These are phyloP conservation scores for Agaricus subrufescens DNA, from an alignment of 768 basidiomycete genomes.

Conservation along the genomic window DNA sequence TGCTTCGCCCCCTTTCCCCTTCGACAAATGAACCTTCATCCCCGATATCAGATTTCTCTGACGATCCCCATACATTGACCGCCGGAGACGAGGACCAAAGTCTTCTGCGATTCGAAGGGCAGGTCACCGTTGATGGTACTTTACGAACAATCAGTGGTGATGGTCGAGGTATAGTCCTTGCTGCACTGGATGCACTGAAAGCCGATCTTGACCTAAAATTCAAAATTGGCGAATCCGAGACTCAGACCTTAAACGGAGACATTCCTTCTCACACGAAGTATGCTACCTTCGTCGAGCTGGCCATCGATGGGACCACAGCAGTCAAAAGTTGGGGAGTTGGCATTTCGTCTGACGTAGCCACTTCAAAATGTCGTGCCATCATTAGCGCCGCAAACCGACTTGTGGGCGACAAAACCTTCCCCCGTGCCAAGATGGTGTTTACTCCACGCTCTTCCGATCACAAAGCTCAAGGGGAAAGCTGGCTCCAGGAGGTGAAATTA, in stretches of 20 bases:
- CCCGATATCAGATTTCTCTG: constrained; percentile 43
- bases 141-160: constrained; percentile 82
- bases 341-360: constrained; percentile 84
- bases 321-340: constrained; percentile 77
- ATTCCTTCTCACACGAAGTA: constrained; percentile 72
- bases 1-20: constrained; percentile 42
- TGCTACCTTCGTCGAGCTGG: constrained; percentile 90
- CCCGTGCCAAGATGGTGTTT: constrained; percentile 28
- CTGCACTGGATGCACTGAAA: constrained; percentile 82
- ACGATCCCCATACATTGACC: constrained; percentile 36
- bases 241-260: constrained; percentile 84
- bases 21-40: constrained; percentile 32
- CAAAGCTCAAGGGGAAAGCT: constrained; percentile 12
- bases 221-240: constrained; percentile 84
- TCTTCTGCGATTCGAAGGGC: constrained; percentile 80
- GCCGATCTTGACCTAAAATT: constrained; percentile 77
- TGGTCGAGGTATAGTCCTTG: constrained; percentile 93
- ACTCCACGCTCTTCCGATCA: constrained; percentile 13
- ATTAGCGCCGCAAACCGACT: constrained; percentile 81
- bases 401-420: constrained; percentile 66
- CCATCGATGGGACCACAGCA: constrained; percentile 63
- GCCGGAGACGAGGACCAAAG: constrained; percentile 55
- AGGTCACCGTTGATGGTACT: constrained; percentile 76
- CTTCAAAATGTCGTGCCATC: constrained; percentile 83
- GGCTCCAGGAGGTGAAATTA: constrained; percentile 19